A percentile compares a stretch with the other conserved stretches of the same genome.
These are phyloP conservation scores for Ambrosia trifida DNA, from an alignment of 129 eudicot genomes.

Conservation along the genomic window DNA sequence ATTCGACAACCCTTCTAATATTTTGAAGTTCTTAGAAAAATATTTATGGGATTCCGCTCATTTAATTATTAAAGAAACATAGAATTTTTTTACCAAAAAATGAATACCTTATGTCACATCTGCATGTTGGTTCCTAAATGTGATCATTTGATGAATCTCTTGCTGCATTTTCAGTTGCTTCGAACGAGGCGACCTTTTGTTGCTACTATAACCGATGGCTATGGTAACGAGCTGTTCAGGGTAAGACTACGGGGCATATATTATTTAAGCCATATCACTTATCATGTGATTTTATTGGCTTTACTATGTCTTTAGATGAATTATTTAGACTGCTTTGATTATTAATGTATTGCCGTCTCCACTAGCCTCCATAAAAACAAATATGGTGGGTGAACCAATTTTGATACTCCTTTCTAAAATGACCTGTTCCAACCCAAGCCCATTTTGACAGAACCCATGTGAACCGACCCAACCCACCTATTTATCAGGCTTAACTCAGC, in stretches of 20 bases:
- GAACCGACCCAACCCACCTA: background rate
- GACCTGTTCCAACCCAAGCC: background rate
- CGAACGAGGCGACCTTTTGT: slow-evolving; percentile 84
- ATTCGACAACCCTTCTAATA: background rate
- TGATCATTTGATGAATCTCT: slow-evolving; percentile 23
- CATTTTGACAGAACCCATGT: background rate
- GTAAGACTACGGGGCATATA: slow-evolving; percentile 37
- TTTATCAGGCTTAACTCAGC: background rate
- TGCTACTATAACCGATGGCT: slow-evolving; percentile 78
- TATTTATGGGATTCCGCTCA: too few relatives aligned
- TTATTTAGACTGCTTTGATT: slow-evolving; percentile 5
- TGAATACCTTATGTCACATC: slow-evolving; percentile 4
- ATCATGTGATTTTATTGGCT: background rate
- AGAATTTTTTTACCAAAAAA: slow-evolving; percentile 11
- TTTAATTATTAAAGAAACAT: too few relatives aligned
- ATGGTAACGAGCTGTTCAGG: slow-evolving; percentile 84
- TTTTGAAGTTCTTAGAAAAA: slow-evolving; percentile 11
- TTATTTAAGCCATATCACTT: background rate
- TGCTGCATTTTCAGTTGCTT: slow-evolving; percentile 67
- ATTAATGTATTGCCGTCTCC: slow-evolving; percentile 13
- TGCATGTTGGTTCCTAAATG: background rate
- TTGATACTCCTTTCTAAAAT: background rate
- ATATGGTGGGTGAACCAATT: background rate
- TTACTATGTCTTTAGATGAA: slow-evolving; percentile 6
- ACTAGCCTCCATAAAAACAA: background rate